A percentile compares a stretch with the other conserved stretches of the same genome.
phyloP scores from a whole-genome alignment of 345 rosid species.

The Eucalyptus tenuipes region DNA sequence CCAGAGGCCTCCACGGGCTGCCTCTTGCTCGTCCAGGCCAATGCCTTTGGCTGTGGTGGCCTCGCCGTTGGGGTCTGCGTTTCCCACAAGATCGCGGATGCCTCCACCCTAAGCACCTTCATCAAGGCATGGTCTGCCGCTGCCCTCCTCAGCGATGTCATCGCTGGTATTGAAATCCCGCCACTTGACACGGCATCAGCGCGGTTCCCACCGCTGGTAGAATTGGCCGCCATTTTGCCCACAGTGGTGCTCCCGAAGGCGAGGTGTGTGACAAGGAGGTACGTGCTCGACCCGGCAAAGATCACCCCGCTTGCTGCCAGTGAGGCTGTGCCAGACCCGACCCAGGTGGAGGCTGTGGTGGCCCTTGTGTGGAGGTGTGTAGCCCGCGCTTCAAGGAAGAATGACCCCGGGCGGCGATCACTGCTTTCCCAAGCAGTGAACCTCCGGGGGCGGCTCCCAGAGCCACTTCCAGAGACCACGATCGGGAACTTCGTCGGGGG shows the following conservation, averaged over 20 bases:
- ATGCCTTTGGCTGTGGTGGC: conserved; percentile 9
- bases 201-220: background rate
- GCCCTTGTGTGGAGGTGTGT: background rate
- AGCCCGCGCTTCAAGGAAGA: background rate
- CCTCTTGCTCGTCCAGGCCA: conserved; percentile 18
- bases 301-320: background rate
- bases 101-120: background rate
- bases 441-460: conserved; percentile 8
- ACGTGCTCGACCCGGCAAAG: background rate
- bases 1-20: background rate
- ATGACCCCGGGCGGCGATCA: background rate
- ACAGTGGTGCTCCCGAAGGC: background rate
- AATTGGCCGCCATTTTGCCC: background rate
- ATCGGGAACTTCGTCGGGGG: conserved; percentile 3
- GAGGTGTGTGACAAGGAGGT: background rate
- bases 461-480: background rate
- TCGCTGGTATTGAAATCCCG: background rate
- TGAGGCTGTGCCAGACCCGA: background rate
- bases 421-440: conserved; percentile 12
- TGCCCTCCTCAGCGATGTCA: background rate
- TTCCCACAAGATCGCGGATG: conserved; percentile 12
- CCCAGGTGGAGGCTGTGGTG: background rate
- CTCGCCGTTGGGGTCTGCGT: conserved; percentile 6
- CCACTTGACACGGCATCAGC: background rate
- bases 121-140: background rate